Evolutionary conservation across 2,329 filamentous ascomycete species (phyloP), one percentile per base, ranked within the genome.

Genomic region (Cladophialophora immunda): DNA sequence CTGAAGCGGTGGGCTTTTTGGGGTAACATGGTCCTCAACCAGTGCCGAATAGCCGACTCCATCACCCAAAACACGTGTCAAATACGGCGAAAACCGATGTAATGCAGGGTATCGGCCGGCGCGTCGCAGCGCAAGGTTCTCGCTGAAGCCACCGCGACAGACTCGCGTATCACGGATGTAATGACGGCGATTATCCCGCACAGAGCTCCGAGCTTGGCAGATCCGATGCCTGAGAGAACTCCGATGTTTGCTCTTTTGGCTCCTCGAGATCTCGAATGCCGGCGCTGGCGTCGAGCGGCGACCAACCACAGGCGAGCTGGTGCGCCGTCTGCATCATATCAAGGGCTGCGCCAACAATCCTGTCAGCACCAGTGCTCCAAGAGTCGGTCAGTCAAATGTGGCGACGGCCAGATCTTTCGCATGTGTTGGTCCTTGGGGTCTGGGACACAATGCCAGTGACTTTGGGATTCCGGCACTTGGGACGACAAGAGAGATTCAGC

Each of bases 41-140:
- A 34, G 57, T 67, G 65, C 65, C 65, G 65, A 30, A 64, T 61
- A 67, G 50, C 65, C 65, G 65, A 56, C 45, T 17, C 22, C 32
- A 47, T 34, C 13, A 15, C 41, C 11, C 19, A 55, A 55, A 30
- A 45, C 11, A 19, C 25, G 17, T 8, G 17, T 50, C 4, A 30
- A 7, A 29, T 13, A 6, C 17, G 11, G 3, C 29, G 17, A 34
- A 59, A 50, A 27, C n/a, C 2, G 27, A 45, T 59, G 57, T 59
- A 59, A 59, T 59, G 57, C 57, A 59, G 57, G 57, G 57, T 30
- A 59, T 50, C 45, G 36, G 38, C 57, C 57, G 57, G 38, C 4
- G 22, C 15, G 3, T 1, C n/a, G 9, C 1, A 5, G 2, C 27
- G 25, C 38, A 41, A 30, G 30, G 13, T 17, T 29, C 25, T 2